A percentile compares a stretch with the other conserved stretches of the same genome.
These are phyloP conservation scores for Rutstroemia sp. DNA, from an alignment of 2,329 filamentous ascomycete species.

Conservation along the genomic window DNA sequence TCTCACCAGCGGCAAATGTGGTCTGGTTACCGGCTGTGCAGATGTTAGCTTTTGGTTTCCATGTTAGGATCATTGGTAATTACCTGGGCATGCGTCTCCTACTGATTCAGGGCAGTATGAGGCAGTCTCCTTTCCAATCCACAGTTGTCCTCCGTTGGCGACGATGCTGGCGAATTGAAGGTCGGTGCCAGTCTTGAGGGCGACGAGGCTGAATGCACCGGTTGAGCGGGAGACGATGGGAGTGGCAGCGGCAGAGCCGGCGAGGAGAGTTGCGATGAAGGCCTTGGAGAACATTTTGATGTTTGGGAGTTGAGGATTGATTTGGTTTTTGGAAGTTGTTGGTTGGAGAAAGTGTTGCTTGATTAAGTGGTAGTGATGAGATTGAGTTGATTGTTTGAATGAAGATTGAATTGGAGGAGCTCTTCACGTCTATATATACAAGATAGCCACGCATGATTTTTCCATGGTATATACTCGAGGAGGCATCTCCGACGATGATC, in stretches of 20 bases:
- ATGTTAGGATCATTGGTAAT: not conserved
- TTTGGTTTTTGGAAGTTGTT: not conserved
- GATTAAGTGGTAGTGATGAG: not conserved
- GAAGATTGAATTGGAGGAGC: not conserved
- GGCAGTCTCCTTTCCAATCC: constrained; percentile 3
- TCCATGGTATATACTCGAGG: not conserved
- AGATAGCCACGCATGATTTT: not conserved
- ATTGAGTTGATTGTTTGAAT: not conserved
- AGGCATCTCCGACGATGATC: not conserved
- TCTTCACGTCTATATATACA: constrained; percentile 4
- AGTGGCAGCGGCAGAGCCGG: constrained; percentile 6
- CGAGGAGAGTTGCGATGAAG: constrained; percentile 10
- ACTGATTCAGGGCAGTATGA: constrained; percentile 16
- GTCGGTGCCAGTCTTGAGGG: constrained; percentile 15
- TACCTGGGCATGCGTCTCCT: not conserved
- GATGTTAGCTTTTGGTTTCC: not conserved
- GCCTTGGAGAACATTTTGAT: constrained; percentile 12
- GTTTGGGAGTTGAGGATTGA: not conserved
- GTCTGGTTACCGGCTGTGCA: not conserved
- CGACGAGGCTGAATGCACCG: not conserved
- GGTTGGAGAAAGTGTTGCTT: not conserved
- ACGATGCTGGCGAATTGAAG: constrained; percentile 3
- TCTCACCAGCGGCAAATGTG: not conserved
- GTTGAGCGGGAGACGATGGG: not conserved
- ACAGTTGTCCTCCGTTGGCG: not conserved